Conservation (phyloP, 805 yeast species). For the Saturnispora diversa region DNA sequence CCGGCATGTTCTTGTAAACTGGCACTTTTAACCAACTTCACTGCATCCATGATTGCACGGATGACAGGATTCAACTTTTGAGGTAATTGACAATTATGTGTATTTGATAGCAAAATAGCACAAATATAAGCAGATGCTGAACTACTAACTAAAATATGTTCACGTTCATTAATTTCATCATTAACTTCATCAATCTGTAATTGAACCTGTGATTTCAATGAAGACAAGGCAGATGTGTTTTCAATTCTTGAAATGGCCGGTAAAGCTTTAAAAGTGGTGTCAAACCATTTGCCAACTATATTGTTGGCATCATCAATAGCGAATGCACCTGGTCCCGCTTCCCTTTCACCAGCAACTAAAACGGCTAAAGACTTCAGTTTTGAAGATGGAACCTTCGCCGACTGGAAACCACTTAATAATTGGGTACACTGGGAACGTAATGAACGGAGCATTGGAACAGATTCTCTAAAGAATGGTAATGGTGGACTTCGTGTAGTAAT, state of each 20-base stretch:
- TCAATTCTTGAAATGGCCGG: slow-evolving; percentile 63
- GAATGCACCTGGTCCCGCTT: slow-evolving; percentile 92
- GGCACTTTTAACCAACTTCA: slow-evolving; percentile 63
- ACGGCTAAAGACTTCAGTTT: slow-evolving; percentile 79
- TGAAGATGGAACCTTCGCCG: slow-evolving; percentile 61
- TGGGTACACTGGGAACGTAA: slow-evolving; percentile 84
- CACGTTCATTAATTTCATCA: slow-evolving; percentile 41
- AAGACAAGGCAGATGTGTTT: slow-evolving; percentile 66
- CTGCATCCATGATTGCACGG: slow-evolving; percentile 84
- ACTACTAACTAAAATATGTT: slow-evolving; percentile 57
- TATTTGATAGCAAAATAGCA: slow-evolving; percentile 19
- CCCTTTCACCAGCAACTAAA: slow-evolving; percentile 87
- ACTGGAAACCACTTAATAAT: slow-evolving; percentile 64
- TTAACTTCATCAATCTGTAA: slow-evolving; percentile 65
- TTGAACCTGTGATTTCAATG: slow-evolving; percentile 60
- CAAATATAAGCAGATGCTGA: slow-evolving; percentile 57
- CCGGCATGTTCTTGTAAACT: slow-evolving; percentile 70
- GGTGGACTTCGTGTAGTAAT: slow-evolving; percentile 2
- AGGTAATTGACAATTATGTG: slow-evolving; percentile 64
- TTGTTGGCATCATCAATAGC: slow-evolving; percentile 69
- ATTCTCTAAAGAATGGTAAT: slow-evolving; percentile 63
- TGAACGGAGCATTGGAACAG: slow-evolving; percentile 78
- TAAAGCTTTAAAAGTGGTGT: slow-evolving; percentile 53
- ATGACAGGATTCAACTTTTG: slow-evolving; percentile 82
- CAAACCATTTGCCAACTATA: slow-evolving; percentile 53